Evolutionary conservation across 176 grass and related monocot genomes (phyloP).

Genomic region (Ampelocalamus luodianensis): DNA sequence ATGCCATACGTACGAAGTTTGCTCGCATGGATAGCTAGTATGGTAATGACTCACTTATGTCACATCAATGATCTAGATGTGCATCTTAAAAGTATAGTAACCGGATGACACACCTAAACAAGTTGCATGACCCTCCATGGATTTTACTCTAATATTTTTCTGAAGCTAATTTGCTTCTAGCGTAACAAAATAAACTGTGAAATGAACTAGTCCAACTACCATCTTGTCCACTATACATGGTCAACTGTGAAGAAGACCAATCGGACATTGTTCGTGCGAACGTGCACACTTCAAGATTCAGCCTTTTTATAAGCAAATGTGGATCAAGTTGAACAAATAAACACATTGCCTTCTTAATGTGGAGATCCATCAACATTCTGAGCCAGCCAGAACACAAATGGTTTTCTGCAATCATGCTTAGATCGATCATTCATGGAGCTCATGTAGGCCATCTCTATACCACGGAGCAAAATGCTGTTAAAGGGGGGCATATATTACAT

Average conservation of each 20-base stretch:
- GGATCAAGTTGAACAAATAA: background rate
- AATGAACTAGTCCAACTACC: background rate
- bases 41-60: too few relatives aligned
- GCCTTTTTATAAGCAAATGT: background rate
- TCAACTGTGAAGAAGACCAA: background rate
- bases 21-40: too few relatives aligned
- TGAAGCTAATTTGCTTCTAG: background rate
- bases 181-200: background rate
- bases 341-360: background rate
- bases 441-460: background rate
- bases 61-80: too few relatives aligned
- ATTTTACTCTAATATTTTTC: too few relatives aligned
- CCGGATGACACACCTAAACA: too few relatives aligned
- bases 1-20: too few relatives aligned
- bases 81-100: too few relatives aligned
- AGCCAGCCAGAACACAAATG: background rate
- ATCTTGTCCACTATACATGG: background rate
- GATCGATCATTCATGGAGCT: background rate
- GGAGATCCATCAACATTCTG: background rate
- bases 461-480: background rate
- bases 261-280: background rate
- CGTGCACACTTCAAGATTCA: background rate
- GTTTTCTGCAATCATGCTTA: background rate
- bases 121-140: too few relatives aligned
- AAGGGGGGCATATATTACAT: conserved; percentile 14